Conservation (phyloP, 2,329 filamentous ascomycete species). For the Daldinia eschscholtzii region DNA sequence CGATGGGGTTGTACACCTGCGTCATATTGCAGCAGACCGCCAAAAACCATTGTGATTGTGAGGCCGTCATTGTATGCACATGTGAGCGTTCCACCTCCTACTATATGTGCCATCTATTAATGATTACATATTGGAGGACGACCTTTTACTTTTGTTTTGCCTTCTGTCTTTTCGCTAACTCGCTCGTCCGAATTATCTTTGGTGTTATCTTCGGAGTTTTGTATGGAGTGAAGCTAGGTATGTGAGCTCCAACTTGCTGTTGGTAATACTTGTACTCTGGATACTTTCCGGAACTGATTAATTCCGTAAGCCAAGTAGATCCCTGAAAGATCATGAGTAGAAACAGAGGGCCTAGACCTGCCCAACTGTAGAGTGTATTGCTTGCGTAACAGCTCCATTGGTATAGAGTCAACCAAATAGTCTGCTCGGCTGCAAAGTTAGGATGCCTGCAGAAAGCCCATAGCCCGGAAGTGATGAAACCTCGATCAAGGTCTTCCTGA, state of each 20-base stretch:
- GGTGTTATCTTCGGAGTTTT: constrained; percentile 55
- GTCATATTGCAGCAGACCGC: constrained; percentile 37
- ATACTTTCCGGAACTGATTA: constrained; percentile 85
- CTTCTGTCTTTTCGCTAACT: constrained; percentile 61
- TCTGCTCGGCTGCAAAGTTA: constrained; percentile 93
- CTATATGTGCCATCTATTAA: constrained; percentile 8
- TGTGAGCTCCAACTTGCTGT: constrained; percentile 82
- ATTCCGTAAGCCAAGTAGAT: constrained; percentile 89
- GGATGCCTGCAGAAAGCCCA: constrained; percentile 93
- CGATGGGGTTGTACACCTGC: constrained; percentile 29
- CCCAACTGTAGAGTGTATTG: constrained; percentile 81
- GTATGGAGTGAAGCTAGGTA: constrained; percentile 71
- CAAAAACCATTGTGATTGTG: constrained; percentile 20
- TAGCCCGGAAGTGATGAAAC: constrained; percentile 86
- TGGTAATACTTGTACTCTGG: constrained; percentile 89
- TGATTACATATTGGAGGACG: constrained; percentile 18
- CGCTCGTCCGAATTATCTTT: constrained; percentile 65
- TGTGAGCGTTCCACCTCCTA: constrained; percentile 23
- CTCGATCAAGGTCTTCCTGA: constrained; percentile 85
- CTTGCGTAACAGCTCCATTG: constrained; percentile 86
- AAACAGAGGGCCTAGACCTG: constrained; percentile 74
- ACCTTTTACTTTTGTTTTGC: constrained; percentile 56
- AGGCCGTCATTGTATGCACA: constrained; percentile 19
- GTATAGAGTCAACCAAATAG: constrained; percentile 89
- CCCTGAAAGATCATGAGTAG: constrained; percentile 88